Evolutionary conservation across 805 yeast genomes (phyloP).

Genomic region (Wickerhamiella shivajii): DNA sequence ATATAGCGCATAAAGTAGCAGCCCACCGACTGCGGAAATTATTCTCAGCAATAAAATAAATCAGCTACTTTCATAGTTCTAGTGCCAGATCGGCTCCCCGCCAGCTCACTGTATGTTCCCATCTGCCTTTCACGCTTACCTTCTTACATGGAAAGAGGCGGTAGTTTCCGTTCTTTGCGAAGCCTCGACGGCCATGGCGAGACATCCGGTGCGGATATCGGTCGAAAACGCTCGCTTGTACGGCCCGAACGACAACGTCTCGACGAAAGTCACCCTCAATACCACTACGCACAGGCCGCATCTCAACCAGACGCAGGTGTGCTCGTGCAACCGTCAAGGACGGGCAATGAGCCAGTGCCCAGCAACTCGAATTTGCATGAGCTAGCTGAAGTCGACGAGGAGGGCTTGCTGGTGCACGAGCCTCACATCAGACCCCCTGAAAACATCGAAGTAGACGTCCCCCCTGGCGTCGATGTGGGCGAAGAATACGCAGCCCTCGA

Average conservation of each 20-base stretch:
- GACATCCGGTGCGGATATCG: slow-evolving; percentile 10
- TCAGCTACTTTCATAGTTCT: too few relatives aligned
- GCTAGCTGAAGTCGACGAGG: slow-evolving; percentile 10
- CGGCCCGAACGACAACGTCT: slow-evolving; percentile 68
- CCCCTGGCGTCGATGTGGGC: not conserved
- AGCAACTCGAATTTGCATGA: slow-evolving; percentile 2
- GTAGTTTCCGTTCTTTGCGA: slow-evolving; percentile 4
- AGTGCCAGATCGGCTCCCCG: too few relatives aligned
- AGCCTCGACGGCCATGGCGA: slow-evolving; percentile 1
- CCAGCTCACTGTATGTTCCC: too few relatives aligned
- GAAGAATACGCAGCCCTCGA: too few relatives aligned
- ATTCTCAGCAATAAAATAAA: too few relatives aligned
- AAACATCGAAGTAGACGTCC: not conserved
- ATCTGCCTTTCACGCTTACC: too few relatives aligned
- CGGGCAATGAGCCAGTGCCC: slow-evolving; percentile 48
- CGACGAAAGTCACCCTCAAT: slow-evolving; percentile 57
- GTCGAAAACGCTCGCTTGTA: slow-evolving; percentile 53
- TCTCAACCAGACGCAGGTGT: slow-evolving; percentile 40
- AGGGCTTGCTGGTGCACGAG: too few relatives aligned
- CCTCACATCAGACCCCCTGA: too few relatives aligned
- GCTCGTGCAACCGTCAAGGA: slow-evolving; percentile 49
- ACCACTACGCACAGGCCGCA: slow-evolving; percentile 60
- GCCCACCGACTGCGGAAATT: too few relatives aligned
- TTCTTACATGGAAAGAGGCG: slow-evolving; percentile 5
- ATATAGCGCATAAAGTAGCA: too few relatives aligned